phyloP scores from a whole-genome alignment of 257 asterid genomes.

The Cruciata laevipes region DNA sequence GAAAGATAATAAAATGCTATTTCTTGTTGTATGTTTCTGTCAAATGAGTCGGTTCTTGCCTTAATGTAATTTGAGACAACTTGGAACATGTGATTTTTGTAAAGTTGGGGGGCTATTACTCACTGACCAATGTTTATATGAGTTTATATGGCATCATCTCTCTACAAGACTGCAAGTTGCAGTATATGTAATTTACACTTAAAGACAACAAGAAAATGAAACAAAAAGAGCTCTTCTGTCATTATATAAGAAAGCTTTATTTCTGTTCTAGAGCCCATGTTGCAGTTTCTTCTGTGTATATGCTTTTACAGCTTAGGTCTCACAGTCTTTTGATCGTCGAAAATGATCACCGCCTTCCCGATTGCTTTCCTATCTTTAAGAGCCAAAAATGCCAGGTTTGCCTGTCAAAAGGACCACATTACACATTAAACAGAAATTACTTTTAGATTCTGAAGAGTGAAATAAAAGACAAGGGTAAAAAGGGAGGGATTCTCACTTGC shows the following conservation, averaged over 20 bases:
- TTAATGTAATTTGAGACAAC: not conserved
- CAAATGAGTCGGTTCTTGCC: not conserved
- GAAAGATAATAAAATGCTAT: not conserved
- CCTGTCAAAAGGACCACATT: conserved; percentile 36
- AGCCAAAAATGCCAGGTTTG: conserved; percentile 74
- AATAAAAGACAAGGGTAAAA: not conserved
- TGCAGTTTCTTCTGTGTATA: not conserved
- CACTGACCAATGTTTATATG: not conserved
- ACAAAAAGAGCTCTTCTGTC: too few relatives aligned
- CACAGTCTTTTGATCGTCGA: conserved; percentile 32
- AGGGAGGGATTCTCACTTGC: conserved; percentile 48
- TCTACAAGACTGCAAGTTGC: not conserved
- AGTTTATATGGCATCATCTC: not conserved
- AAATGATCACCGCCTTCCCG: conserved; percentile 81
- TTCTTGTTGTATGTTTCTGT: not conserved
- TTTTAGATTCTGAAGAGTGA: not conserved
- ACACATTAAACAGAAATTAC: not conserved
- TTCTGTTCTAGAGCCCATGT: not conserved
- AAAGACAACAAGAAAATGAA: not conserved
- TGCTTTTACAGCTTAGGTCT: conserved; percentile 50
- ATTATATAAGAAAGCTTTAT: too few relatives aligned
- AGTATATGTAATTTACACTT: not conserved
- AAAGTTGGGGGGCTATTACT: not conserved
- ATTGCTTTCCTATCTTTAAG: conserved; percentile 81
- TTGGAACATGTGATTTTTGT: not conserved